Evolutionary conservation across 352 stramenopile genomes (phyloP).

Genomic region (Phytophthora palmivora): DNA sequence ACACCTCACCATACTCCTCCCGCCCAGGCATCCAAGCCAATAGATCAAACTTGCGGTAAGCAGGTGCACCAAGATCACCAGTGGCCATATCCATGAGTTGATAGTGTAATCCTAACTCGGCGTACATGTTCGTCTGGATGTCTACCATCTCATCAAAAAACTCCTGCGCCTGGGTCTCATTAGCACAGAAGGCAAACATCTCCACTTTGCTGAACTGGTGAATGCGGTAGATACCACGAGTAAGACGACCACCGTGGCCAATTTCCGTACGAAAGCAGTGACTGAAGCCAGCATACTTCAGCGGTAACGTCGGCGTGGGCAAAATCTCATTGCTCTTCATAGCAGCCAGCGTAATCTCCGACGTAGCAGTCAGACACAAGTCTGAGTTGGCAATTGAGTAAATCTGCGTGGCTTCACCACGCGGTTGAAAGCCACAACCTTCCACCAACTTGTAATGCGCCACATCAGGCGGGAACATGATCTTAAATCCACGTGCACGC

Average conservation of each 20-base stretch:
- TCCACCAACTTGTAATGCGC: slow-evolving; percentile 86
- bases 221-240: slow-evolving; percentile 87
- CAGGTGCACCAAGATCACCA: slow-evolving; percentile 78
- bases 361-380: slow-evolving; percentile 84
- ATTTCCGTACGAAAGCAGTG: slow-evolving; percentile 92
- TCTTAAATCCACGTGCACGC: slow-evolving; percentile 70
- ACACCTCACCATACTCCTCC: slow-evolving; percentile 81
- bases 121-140: slow-evolving; percentile 81
- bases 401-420: slow-evolving; percentile 87
- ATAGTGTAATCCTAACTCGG: slow-evolving; percentile 80
- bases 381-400: slow-evolving; percentile 88
- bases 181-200: slow-evolving; percentile 87
- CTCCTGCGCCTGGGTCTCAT: slow-evolving; percentile 64
- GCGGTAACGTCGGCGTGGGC: slow-evolving; percentile 54
- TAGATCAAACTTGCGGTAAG: slow-evolving; percentile 90
- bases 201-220: slow-evolving; percentile 93
- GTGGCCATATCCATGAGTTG: slow-evolving; percentile 88
- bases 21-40: slow-evolving; percentile 89
- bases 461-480: slow-evolving; percentile 84
- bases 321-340: slow-evolving; percentile 84
- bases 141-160: slow-evolving; percentile 86
- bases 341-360: slow-evolving; percentile 86
- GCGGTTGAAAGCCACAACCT: slow-evolving; percentile 87
- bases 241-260: slow-evolving; percentile 75
- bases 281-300: slow-evolving; percentile 83